Base-by-base conservation (phyloP, 2,329 filamentous ascomycete species). In the Colletotrichum acutatum region DNA sequence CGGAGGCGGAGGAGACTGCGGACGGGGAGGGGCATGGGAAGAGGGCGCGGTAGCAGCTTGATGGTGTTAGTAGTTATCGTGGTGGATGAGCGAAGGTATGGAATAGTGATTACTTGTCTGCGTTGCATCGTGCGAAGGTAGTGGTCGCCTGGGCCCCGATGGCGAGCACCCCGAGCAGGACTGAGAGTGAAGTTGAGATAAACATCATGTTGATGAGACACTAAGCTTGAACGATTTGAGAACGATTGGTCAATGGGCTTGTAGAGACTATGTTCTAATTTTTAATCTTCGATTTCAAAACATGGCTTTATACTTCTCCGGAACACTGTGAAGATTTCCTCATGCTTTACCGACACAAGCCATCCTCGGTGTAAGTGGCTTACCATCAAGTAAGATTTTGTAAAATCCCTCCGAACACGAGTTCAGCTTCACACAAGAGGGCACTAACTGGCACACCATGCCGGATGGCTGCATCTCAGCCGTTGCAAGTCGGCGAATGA, bases 11-110 rank as follows among this genome's bases (percentile, higher is more conserved):
- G 14, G 75, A 74, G 8, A 77, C 58, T 5, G 75, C 74, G 16
- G 73, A 71, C 0, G 74, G 57, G 14, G 66, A 74, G 0, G 75
- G 64, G 71, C 76, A 78, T n/a, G 74, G 68, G 61, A 77, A 74
- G 46, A 80, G 70, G 54, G 76, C 69, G 32, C 77, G 75, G 58
- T 76, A 72, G 68, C 70, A 78, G 64, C 76, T 77, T 60, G 12
- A 16, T 1, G 1, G 0, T 1, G 32, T 49, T 5, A 70, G n/a
- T 5, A 70, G n/a, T 3, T 5, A 49, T 4, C 1, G 12, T 32
- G 19, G 4, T 5, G 19, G 5, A 3, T 11, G 42, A n/a, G 4
- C 3, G 14, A 7, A 14, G 5, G 52, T 12, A 14, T 7, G 4
- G n/a, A 30, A n/a, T 37, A 70, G 32, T 57, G n/a, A n/a, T n/a